Evolutionary conservation across 352 stramenopile species (phyloP).

Genomic region (Phytophthora tubulina): DNA sequence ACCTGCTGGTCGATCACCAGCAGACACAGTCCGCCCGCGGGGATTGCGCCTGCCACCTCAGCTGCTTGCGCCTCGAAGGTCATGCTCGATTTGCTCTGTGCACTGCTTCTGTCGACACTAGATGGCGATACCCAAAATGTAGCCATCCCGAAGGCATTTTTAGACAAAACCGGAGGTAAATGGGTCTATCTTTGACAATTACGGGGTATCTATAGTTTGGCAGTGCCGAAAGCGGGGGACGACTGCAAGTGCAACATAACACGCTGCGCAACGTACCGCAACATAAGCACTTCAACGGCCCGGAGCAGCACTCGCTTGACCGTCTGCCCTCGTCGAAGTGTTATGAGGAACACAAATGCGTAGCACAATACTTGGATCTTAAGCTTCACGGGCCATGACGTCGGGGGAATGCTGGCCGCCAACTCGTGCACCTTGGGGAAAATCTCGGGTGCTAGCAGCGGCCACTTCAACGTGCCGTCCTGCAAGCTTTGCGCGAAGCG

Average conservation of each 20-base stretch:
- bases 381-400: conserved; percentile 48
- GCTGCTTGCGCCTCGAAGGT: conserved; percentile 42
- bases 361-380: conserved; percentile 66
- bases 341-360: conserved; percentile 59
- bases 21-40: conserved; percentile 72
- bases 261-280: conserved; percentile 67
- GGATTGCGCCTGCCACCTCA: conserved; percentile 46
- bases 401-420: conserved; percentile 43
- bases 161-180: conserved; percentile 11
- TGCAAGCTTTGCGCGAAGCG: conserved; percentile 61
- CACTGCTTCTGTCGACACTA: conserved; percentile 3
- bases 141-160: conserved; percentile 12
- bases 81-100: conserved; percentile 38
- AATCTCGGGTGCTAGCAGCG: conserved; percentile 55
- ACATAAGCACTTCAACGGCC: conserved; percentile 63
- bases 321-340: conserved; percentile 60
- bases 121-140: conserved; percentile 14
- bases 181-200: conserved; percentile 13
- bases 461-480: conserved; percentile 65
- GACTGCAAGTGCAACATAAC: conserved; percentile 58
- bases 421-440: conserved; percentile 60
- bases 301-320: conserved; percentile 61
- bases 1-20: conserved; percentile 97
- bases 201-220: conserved; percentile 40
- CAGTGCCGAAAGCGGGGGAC: conserved; percentile 31